Evolutionary conservation across 1,139 yeast species (phyloP).

Genomic region (Yamadazyma buinensis): DNA sequence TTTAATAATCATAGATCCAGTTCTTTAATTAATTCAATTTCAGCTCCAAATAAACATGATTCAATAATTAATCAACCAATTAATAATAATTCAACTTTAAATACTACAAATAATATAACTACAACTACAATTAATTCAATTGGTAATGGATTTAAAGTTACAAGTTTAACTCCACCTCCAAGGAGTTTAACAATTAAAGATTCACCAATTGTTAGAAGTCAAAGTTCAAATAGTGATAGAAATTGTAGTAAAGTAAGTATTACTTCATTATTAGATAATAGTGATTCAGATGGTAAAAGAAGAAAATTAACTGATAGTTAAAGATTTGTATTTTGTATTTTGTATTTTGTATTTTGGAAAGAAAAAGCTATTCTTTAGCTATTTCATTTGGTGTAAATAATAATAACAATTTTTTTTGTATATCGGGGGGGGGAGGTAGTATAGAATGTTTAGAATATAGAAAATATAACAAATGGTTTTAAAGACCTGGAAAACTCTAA

Average conservation of each 20-base stretch:
- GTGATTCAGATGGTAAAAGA: conserved; percentile 13
- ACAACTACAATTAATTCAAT: background rate
- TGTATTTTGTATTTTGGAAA: too few relatives aligned
- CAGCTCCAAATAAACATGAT: background rate
- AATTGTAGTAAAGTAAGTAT: conserved; percentile 25
- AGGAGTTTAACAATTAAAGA: conserved; percentile 4
- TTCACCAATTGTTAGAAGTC: conserved; percentile 18
- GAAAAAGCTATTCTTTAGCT: too few relatives aligned
- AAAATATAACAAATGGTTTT: too few relatives aligned
- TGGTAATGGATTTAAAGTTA: conserved; percentile 1
- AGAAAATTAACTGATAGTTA: conserved; percentile 11
- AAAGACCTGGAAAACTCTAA: too few relatives aligned
- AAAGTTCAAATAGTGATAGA: conserved; percentile 9
- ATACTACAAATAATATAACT: background rate
- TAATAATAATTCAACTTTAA: background rate
- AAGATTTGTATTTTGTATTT: too few relatives aligned
- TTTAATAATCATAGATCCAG: background rate
- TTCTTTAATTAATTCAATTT: conserved; percentile 1
- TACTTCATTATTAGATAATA: conserved; percentile 26
- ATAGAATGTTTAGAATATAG: too few relatives aligned
- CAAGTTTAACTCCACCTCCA: conserved; percentile 11
- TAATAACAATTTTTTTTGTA: too few relatives aligned
- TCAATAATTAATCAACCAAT: background rate
- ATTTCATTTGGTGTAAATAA: too few relatives aligned
- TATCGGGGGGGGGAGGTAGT: too few relatives aligned